Conservation (phyloP, 352 stramenopile species). For the Elongisporangium prolatum region DNA sequence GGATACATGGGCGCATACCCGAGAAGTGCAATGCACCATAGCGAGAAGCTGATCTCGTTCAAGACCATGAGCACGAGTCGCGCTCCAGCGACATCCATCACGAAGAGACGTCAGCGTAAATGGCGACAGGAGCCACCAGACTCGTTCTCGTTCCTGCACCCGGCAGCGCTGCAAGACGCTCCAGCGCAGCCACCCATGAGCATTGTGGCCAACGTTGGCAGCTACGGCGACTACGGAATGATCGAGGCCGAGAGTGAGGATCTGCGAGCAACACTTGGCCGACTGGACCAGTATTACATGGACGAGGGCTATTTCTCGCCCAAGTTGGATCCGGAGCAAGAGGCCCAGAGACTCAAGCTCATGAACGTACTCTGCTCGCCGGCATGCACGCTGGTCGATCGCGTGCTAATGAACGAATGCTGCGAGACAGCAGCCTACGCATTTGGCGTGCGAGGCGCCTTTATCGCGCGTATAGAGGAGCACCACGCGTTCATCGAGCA, state of each 20-base stretch:
- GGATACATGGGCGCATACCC: constrained; percentile 14
- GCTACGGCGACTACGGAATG: constrained; percentile 27
- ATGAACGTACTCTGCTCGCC: constrained; percentile 48
- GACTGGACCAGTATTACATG: constrained; percentile 41
- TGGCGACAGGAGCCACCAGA: constrained; percentile 4
- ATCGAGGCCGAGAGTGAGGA: constrained; percentile 22
- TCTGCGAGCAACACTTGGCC: constrained; percentile 39
- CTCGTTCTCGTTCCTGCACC: constrained; percentile 47
- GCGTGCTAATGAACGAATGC: constrained; percentile 47
- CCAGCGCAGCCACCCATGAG: constrained; percentile 13
- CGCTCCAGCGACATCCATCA: constrained; percentile 5
- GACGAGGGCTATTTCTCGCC: constrained; percentile 40
- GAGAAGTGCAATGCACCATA: constrained; percentile 14
- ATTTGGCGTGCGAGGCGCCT: constrained; percentile 39
- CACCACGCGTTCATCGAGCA: constrained; percentile 48
- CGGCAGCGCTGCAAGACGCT: constrained; percentile 20
- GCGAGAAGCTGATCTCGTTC: constrained; percentile 59
- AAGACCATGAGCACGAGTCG: constrained; percentile 30
- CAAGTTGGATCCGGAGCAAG: constrained; percentile 27
- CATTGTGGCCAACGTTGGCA: constrained; percentile 38
- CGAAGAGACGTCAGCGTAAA: constrained; percentile 12
- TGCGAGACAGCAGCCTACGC: constrained; percentile 39
- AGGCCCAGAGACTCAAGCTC: constrained; percentile 41
- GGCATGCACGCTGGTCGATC: constrained; percentile 54
- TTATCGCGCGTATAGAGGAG: constrained; percentile 55